Conservation (phyloP, 352 stramenopile genomes). For the Globisporangium takayamanum region DNA sequence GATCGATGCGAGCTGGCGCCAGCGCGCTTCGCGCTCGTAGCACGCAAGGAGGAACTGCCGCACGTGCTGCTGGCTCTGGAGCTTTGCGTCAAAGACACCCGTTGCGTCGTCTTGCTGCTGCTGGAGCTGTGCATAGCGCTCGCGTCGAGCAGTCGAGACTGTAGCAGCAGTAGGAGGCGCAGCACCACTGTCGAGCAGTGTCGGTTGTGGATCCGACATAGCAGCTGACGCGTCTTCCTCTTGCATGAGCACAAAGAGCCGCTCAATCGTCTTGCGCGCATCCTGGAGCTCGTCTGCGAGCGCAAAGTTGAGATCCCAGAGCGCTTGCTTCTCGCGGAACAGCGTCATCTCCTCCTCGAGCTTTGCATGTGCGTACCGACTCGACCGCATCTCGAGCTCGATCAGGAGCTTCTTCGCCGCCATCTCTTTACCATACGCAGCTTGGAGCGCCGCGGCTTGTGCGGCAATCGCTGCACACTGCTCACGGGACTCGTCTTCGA, state of each 20-base stretch:
- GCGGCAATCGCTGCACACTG: slow-evolving; percentile 18
- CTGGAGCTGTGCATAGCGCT: too few relatives aligned
- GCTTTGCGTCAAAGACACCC: slow-evolving; percentile 42
- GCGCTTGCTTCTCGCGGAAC: slow-evolving; percentile 50
- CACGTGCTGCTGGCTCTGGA: slow-evolving; percentile 36
- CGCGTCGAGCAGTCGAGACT: too few relatives aligned
- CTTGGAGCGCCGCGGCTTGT: slow-evolving; percentile 16
- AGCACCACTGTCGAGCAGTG: too few relatives aligned
- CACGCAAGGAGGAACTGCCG: slow-evolving; percentile 52
- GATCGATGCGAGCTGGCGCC: slow-evolving; percentile 36
- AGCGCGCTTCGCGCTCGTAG: slow-evolving; percentile 62
- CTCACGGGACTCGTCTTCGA: slow-evolving; percentile 26
- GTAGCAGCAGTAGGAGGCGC: too few relatives aligned
- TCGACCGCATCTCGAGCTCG: slow-evolving; percentile 37
- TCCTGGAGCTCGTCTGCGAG: slow-evolving; percentile 37
- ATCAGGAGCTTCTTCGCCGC: slow-evolving; percentile 35
- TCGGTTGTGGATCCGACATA: not conserved
- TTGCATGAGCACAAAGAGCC: slow-evolving; percentile 32
- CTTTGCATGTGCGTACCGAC: slow-evolving; percentile 33
- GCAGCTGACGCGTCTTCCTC: slow-evolving; percentile 1
- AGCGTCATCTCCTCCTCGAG: slow-evolving; percentile 51
- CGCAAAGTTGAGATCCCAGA: slow-evolving; percentile 48
- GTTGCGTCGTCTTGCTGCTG: slow-evolving; percentile 29
- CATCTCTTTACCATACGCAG: slow-evolving; percentile 11
- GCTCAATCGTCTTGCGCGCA: slow-evolving; percentile 33